These are phyloP conservation scores for Toxoplasma gondii DNA, from an alignment of 169 alveolate species.

Conservation along the genomic window DNA sequence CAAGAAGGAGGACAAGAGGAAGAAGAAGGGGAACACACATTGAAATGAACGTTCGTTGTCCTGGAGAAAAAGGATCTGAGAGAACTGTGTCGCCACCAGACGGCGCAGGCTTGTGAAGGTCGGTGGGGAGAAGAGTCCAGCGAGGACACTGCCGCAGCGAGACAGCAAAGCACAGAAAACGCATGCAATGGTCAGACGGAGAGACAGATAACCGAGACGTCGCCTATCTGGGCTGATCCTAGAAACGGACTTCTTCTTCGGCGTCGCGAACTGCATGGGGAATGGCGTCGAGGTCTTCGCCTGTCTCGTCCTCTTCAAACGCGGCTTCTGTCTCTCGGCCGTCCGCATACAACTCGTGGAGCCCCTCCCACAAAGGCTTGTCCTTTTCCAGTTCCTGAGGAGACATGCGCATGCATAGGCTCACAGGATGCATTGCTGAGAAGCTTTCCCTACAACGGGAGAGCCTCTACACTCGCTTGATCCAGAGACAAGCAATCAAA, in stretches of 20 bases:
- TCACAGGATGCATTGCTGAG: neutral
- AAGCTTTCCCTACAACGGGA: neutral
- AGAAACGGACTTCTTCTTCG: neutral
- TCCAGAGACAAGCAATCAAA: too few species aligned
- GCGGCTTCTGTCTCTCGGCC: constrained; percentile 15
- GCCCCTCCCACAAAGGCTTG: neutral
- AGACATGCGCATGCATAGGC: neutral
- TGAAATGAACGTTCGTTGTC: neutral
- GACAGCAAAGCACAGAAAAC: too few species aligned
- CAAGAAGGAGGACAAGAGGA: neutral
- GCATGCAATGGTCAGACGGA: too few species aligned
- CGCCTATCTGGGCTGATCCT: neutral
- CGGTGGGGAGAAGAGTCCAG: too few species aligned
- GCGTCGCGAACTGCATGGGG: neutral
- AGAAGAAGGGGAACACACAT: neutral
- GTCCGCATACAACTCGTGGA: neutral
- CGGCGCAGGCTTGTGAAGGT: too few species aligned
- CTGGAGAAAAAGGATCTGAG: neutral
- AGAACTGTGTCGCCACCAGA: too few species aligned
- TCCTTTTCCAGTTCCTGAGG: neutral
- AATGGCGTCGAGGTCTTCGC: neutral
- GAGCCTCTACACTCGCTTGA: too few species aligned
- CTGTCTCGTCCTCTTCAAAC: neutral
- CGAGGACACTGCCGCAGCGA: too few species aligned
- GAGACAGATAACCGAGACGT: neutral